phyloP scores from a whole-genome alignment of 768 basidiomycete genomes.

The Boletus rubescentipes region DNA sequence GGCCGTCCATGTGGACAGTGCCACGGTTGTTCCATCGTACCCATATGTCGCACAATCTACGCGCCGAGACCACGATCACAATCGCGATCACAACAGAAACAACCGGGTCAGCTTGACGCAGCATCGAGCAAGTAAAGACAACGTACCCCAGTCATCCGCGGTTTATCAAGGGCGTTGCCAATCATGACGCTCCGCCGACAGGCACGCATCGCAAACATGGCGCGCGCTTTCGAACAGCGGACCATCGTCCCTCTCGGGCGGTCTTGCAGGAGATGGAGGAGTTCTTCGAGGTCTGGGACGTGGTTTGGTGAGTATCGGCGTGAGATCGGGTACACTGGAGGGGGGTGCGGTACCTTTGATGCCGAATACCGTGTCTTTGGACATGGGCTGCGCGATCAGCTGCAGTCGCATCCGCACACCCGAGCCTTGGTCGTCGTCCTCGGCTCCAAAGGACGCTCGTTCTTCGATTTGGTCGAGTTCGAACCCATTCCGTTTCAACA shows the following conservation, averaged over 20 bases:
- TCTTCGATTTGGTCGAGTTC: conserved; percentile 65
- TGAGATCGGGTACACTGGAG: neutral
- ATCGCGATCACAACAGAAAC: neutral
- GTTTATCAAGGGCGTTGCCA: conserved; percentile 73
- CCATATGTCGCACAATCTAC: conserved; percentile 79
- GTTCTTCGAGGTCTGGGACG: conserved; percentile 81
- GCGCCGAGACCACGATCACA: no score
- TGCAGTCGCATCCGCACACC: conserved; percentile 43
- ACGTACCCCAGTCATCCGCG: conserved; percentile 76
- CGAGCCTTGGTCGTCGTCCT: neutral
- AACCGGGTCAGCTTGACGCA: neutral
- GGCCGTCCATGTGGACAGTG: conserved; percentile 86
- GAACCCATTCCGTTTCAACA: conserved; percentile 86
- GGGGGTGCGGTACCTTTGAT: conserved; percentile 61
- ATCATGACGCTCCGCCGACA: conserved; percentile 98
- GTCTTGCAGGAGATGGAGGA: conserved; percentile 83
- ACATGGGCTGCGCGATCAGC: conserved; percentile 82
- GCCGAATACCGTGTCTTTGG: conserved; percentile 88
- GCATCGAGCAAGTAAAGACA: neutral
- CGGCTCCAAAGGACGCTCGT: neutral
- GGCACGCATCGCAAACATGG: conserved; percentile 96
- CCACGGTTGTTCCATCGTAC: conserved; percentile 83
- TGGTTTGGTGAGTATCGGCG: neutral
- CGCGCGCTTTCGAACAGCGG: conserved; percentile 86
- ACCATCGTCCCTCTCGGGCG: conserved; percentile 79